A percentile compares a stretch with the other conserved stretches of the same genome.
Evolutionary conservation across 805 yeast genomes (phyloP).

Genomic region (Candida michaelii): DNA sequence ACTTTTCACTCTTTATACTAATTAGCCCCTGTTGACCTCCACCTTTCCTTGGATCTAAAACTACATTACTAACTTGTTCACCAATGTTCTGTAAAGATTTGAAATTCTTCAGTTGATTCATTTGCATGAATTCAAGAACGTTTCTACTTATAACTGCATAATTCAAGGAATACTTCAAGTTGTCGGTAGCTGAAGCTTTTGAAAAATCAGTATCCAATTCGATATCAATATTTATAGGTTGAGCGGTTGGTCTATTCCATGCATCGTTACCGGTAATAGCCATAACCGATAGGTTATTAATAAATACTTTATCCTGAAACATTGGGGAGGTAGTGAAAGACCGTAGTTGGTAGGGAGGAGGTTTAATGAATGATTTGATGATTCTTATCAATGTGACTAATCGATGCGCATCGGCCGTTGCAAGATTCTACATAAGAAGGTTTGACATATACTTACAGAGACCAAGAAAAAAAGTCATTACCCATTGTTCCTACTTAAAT

Average conservation of each 20-base stretch:
- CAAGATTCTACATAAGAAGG: no score
- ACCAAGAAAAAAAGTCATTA: no score
- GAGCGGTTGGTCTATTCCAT: constrained; percentile 68
- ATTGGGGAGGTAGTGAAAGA: background rate
- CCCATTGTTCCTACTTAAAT: background rate
- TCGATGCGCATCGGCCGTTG: background rate
- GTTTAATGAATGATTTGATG: background rate
- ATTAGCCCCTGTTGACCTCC: constrained; percentile 48
- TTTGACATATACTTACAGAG: no score
- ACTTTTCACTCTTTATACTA: constrained; percentile 47
- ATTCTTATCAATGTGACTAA: background rate
- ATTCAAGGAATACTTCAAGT: constrained; percentile 77
- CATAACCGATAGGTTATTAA: constrained; percentile 57
- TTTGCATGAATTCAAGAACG: constrained; percentile 52
- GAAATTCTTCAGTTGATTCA: constrained; percentile 40
- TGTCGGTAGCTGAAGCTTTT: constrained; percentile 77
- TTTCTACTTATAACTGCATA: constrained; percentile 81
- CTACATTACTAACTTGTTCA: constrained; percentile 43
- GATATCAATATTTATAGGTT: constrained; percentile 62
- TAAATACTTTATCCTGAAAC: constrained; percentile 39
- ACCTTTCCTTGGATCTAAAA: constrained; percentile 42
- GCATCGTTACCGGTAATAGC: constrained; percentile 73
- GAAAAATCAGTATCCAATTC: constrained; percentile 65
- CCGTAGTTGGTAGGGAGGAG: background rate
- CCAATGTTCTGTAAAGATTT: constrained; percentile 48